These are phyloP conservation scores for Pestalotiopsis sp. DNA, from an alignment of 2,329 filamentous ascomycete genomes.

Conservation along the genomic window DNA sequence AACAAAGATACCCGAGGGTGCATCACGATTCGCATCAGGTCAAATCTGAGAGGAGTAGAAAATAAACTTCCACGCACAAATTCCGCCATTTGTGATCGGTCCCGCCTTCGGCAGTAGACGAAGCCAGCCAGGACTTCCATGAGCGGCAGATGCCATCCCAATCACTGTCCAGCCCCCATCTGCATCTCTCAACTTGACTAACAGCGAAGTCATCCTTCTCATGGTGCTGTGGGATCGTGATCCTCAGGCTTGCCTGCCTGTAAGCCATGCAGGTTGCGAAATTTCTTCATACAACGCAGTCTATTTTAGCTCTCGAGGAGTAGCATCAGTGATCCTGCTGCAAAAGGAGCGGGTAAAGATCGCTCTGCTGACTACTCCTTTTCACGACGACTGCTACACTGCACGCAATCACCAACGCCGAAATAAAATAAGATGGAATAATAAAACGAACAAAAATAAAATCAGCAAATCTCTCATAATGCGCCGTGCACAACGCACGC, in stretches of 20 bases:
- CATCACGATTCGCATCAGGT: neutral
- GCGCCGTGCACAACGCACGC: neutral
- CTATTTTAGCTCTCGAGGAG: neutral
- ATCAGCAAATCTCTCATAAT: neutral
- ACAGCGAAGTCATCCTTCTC: neutral
- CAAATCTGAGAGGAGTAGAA: neutral
- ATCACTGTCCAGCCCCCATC: neutral
- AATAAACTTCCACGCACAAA: neutral
- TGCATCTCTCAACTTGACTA: neutral
- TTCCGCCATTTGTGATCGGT: neutral
- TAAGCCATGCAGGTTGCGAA: neutral
- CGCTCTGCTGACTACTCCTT: neutral
- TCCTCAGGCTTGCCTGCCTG: neutral
- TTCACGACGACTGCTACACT: neutral
- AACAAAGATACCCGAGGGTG: neutral
- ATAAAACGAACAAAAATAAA: neutral
- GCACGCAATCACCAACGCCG: neutral
- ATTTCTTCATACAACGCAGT: neutral
- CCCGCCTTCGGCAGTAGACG: neutral
- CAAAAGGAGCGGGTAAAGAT: neutral
- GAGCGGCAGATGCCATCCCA: neutral
- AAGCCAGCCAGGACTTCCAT: neutral
- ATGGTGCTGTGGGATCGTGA: neutral
- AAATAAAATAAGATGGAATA: neutral
- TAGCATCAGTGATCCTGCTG: neutral